Conservation (phyloP, 345 rosid genomes). For the Acer saccharum region DNA sequence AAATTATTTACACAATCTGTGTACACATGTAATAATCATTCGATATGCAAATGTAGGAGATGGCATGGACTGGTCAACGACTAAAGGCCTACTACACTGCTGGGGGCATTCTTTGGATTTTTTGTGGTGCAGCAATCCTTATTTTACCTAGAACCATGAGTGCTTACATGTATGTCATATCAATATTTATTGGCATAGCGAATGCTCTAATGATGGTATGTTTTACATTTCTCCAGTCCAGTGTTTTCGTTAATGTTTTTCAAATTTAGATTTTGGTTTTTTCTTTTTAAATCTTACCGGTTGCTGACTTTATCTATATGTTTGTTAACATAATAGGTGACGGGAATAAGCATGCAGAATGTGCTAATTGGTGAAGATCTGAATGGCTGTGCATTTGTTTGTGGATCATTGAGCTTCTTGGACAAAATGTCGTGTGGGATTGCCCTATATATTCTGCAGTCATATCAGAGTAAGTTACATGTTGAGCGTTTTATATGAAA, state of each 20-base stretch:
- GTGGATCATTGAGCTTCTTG: conserved; percentile 92
- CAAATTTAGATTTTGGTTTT: no score
- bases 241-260: not conserved
- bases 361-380: conserved; percentile 77
- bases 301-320: not conserved
- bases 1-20: conserved; percentile 7
- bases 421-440: conserved; percentile 94
- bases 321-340: conserved; percentile 48
- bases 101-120: conserved; percentile 88
- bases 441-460: conserved; percentile 80
- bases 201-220: conserved; percentile 87
- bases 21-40: conserved; percentile 7
- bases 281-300: no score
- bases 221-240: not conserved
- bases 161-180: conserved; percentile 60
- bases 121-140: conserved; percentile 67
- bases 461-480: conserved; percentile 72
- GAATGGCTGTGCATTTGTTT: conserved; percentile 93
- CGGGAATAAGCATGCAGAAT: conserved; percentile 93
- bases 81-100: conserved; percentile 83
- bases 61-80: conserved; percentile 78
- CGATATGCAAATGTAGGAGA: conserved; percentile 48
- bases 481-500: not conserved
- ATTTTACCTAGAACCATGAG: conserved; percentile 66
- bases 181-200: conserved; percentile 75